These are phyloP conservation scores for Phytophthora pini DNA, from an alignment of 352 stramenopile genomes.

Conservation along the genomic window DNA sequence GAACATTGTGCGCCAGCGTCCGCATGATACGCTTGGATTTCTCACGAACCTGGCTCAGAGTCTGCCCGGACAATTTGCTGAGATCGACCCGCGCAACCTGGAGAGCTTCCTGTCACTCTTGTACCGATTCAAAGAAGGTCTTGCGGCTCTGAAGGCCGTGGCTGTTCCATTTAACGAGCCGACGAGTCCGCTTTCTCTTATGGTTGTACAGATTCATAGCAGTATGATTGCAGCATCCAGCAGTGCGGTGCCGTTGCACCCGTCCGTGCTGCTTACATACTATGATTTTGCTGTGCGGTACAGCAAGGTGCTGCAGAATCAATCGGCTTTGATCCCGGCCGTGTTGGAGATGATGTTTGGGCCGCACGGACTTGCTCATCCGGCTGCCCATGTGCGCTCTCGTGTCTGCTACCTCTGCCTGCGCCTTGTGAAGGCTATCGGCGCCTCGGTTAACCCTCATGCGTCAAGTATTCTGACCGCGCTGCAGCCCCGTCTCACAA, in stretches of 20 bases:
- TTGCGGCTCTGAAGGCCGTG: slow-evolving; percentile 64
- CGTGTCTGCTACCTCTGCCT: slow-evolving; percentile 87
- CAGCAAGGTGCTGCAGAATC: slow-evolving; percentile 70
- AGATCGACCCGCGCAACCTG: slow-evolving; percentile 64
- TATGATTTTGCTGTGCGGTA: slow-evolving; percentile 87
- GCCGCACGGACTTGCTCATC: slow-evolving; percentile 70
- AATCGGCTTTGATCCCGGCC: slow-evolving; percentile 65
- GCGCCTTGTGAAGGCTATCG: slow-evolving; percentile 82
- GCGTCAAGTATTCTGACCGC: slow-evolving; percentile 74
- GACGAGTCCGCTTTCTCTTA: slow-evolving; percentile 66
- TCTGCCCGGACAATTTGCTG: slow-evolving; percentile 54
- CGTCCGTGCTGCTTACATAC: slow-evolving; percentile 78
- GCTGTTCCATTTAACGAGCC: slow-evolving; percentile 66
- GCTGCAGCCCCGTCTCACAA: slow-evolving; percentile 67
- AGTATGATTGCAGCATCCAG: slow-evolving; percentile 55
- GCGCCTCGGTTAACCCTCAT: slow-evolving; percentile 72
- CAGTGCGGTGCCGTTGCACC: slow-evolving; percentile 37
- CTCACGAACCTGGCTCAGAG: slow-evolving; percentile 68
- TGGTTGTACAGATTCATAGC: slow-evolving; percentile 75
- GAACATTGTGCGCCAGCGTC: slow-evolving; percentile 80
- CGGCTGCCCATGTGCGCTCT: slow-evolving; percentile 64
- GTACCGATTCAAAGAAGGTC: slow-evolving; percentile 85
- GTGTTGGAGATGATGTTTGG: slow-evolving; percentile 89
- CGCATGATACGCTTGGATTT: slow-evolving; percentile 74
- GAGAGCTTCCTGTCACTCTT: slow-evolving; percentile 87